Percentiles rank a stretch among this genome's conserved stretches.
Conservation (phyloP, 805 yeast genomes). For the Teunomyces lycoperdinae region DNA sequence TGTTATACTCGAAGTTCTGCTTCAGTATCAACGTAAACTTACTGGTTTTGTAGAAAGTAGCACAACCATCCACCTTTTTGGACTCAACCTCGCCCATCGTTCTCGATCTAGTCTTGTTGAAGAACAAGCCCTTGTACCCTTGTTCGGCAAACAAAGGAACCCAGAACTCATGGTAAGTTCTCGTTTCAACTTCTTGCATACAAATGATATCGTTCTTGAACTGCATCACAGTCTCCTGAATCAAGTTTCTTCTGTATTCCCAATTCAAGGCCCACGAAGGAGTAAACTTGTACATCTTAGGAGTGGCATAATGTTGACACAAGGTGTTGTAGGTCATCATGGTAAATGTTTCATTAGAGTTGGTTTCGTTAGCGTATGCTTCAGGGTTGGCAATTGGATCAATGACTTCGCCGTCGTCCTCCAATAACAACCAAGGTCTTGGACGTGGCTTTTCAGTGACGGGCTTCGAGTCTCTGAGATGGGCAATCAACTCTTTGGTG, state of each 20-base stretch:
- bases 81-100: constrained; percentile 81
- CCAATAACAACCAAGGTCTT: constrained; percentile 79
- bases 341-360: constrained; percentile 52
- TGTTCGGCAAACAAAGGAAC: constrained; percentile 63
- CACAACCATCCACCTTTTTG: constrained; percentile 96
- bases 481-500: constrained; percentile 74
- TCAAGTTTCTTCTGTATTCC: constrained; percentile 79
- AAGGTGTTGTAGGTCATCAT: constrained; percentile 84
- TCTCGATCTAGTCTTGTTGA: constrained; percentile 86
- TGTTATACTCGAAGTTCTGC: constrained; percentile 77
- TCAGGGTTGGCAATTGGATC: constrained; percentile 31
- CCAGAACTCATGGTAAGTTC: constrained; percentile 85
- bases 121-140: constrained; percentile 81
- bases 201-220: constrained; percentile 77
- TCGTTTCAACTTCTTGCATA: constrained; percentile 92
- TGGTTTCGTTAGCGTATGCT: constrained; percentile 28
- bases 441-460: constrained; percentile 62
- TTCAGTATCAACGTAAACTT: constrained; percentile 71
- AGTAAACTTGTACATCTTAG: constrained; percentile 87
- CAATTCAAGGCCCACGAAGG: constrained; percentile 97
- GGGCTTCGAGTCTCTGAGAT: constrained; percentile 81
- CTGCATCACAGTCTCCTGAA: constrained; percentile 68
- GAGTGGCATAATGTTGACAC: constrained; percentile 94
- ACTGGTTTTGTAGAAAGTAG: constrained; percentile 74
- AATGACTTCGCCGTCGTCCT: constrained; percentile 68